phyloP scores from a whole-genome alignment of 2,329 filamentous ascomycete species.

The Pseudogymnoascus sp. region DNA sequence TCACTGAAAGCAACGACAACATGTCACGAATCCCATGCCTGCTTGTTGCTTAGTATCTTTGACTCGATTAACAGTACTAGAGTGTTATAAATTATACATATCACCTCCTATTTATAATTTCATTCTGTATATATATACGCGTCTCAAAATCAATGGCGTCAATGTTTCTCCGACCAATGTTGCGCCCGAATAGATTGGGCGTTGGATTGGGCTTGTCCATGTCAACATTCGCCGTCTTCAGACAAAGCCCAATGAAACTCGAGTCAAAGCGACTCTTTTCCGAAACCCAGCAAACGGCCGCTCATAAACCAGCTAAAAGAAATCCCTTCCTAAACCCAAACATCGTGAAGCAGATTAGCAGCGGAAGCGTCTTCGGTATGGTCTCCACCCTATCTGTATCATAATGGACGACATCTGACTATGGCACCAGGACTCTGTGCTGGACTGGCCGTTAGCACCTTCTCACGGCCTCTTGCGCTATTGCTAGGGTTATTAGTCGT shows the following conservation, averaged over 20 bases:
- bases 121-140: not conserved
- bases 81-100: not conserved
- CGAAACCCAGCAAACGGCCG: slow-evolving; percentile 25
- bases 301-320: slow-evolving; percentile 18
- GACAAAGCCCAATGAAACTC: slow-evolving; percentile 27
- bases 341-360: slow-evolving; percentile 27
- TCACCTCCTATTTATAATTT: not conserved
- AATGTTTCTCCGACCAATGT: slow-evolving; percentile 25
- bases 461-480: slow-evolving; percentile 63
- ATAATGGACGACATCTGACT: not conserved
- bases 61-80: not conserved
- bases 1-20: not conserved
- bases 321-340: slow-evolving; percentile 21
- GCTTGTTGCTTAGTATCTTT: not conserved
- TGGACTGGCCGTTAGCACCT: slow-evolving; percentile 60
- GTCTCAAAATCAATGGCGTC: slow-evolving; percentile 20
- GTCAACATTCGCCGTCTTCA: slow-evolving; percentile 25
- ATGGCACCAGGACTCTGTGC: slow-evolving; percentile 44
- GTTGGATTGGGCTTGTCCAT: slow-evolving; percentile 32
- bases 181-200: slow-evolving; percentile 27
- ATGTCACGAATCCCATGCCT: slow-evolving; percentile 1
- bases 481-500: slow-evolving; percentile 59
- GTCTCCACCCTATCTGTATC: not conserved
- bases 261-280: slow-evolving; percentile 20
- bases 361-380: slow-evolving; percentile 27